These are phyloP conservation scores for Blastobotrys attinorum DNA, from an alignment of 805 yeast genomes.

Conservation along the genomic window DNA sequence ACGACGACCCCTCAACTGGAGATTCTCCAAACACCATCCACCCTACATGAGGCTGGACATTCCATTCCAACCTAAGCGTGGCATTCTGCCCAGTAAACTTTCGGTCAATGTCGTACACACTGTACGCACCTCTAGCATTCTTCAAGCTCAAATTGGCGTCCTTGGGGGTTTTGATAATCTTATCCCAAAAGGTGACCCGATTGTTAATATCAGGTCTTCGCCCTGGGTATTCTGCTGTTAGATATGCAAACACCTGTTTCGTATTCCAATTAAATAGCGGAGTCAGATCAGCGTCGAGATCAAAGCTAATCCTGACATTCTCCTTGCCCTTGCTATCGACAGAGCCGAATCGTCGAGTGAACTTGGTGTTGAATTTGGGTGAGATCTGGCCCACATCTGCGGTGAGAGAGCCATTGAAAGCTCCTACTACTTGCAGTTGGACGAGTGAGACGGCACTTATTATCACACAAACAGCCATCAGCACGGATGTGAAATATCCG, in stretches of 20 bases:
- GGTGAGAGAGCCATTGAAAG: conserved; percentile 16
- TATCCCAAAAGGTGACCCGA: conserved; percentile 87
- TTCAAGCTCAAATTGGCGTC: conserved; percentile 50
- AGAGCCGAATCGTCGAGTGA: conserved; percentile 63
- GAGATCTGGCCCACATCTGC: conserved; percentile 4
- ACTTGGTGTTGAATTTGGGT: conserved; percentile 28
- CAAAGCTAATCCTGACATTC: conserved; percentile 63
- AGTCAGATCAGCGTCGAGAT: conserved; percentile 55
- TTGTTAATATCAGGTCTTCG: conserved; percentile 33
- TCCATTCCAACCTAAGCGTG: conserved; percentile 70
- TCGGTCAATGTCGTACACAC: conserved; percentile 77
- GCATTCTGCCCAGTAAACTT: conserved; percentile 51
- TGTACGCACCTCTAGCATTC: conserved; percentile 61
- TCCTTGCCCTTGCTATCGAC: conserved; percentile 62
- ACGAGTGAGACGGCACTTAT: conserved; percentile 23
- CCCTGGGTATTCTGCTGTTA: conserved; percentile 77
- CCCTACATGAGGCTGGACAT: conserved; percentile 88
- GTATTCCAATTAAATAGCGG: conserved; percentile 94
- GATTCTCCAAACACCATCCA: conserved; percentile 63
- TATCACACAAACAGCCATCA: conserved; percentile 22
- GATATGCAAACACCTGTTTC: conserved; percentile 86
- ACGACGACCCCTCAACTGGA: conserved; percentile 7
- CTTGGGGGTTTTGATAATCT: conserved; percentile 52
- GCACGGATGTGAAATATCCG: conserved; percentile 28
- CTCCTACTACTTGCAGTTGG: conserved; percentile 23